phyloP scores from a whole-genome alignment of 2,329 filamentous ascomycete genomes.

The Claviceps fusiformis region DNA sequence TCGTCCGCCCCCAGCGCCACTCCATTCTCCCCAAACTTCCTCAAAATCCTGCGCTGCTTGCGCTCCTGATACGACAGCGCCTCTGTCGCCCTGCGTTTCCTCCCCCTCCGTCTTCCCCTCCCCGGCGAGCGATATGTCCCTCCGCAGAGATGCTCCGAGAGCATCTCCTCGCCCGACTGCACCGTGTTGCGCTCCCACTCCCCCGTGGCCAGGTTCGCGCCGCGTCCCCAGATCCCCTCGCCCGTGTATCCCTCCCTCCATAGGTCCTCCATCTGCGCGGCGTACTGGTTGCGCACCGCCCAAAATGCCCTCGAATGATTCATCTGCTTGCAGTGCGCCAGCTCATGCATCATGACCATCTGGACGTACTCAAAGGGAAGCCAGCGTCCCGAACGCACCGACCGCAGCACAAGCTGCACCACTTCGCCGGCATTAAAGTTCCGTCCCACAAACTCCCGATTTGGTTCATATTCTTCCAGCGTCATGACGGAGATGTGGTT shows the following conservation, averaged over 20 bases:
- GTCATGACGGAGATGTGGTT: conserved; percentile 51
- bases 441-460: conserved; percentile 70
- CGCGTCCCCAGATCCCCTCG: conserved; percentile 72
- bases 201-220: conserved; percentile 47
- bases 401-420: conserved; percentile 69
- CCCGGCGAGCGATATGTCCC: conserved; percentile 53
- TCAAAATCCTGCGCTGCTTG: conserved; percentile 57
- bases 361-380: conserved; percentile 73
- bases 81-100: conserved; percentile 40
- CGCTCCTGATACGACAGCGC: conserved; percentile 54
- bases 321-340: conserved; percentile 85
- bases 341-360: conserved; percentile 92
- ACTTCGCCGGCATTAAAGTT: conserved; percentile 88
- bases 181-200: conserved; percentile 42
- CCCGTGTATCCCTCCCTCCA: conserved; percentile 62
- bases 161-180: conserved; percentile 32
- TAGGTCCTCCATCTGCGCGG: conserved; percentile 53
- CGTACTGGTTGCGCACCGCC: conserved; percentile 62
- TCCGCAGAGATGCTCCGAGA: conserved; percentile 65
- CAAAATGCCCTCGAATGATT: conserved; percentile 76
- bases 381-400: conserved; percentile 52
- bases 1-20: conserved; percentile 57
- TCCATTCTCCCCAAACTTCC: conserved; percentile 64
- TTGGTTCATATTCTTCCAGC: conserved; percentile 71
- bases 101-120: conserved; percentile 24